Base-by-base conservation (phyloP, 1,139 yeast species). In the Debaryomycetaceae sp. region DNA sequence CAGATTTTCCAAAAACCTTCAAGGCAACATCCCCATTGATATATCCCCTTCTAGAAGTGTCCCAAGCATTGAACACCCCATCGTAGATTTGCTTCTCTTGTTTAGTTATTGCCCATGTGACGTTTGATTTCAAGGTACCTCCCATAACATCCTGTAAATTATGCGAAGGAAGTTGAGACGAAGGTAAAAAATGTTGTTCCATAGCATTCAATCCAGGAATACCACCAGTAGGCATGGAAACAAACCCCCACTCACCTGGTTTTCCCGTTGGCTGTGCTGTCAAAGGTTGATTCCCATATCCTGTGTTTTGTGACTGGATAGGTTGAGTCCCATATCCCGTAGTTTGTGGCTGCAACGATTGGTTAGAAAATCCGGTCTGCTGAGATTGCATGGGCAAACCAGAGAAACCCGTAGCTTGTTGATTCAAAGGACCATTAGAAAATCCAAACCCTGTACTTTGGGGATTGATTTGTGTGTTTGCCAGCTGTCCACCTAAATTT, bases 11-110 rank as follows among this genome's bases (percentile, higher is more conserved):
- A 65, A 93, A 90, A 35, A 93, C 85, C 49, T 81, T 81, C 44
- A 93, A 89, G 1, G 97, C 97, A 14, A 85, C 82, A 37, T 81
- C 82, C 11, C 98, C 96, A 45, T 83, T 85, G 45, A 93, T 75
- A 50, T 69, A 77, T 0, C 99, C 98, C 42, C 70, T 74, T 41
- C 76, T 76, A 31, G 73, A 61, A 17, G 80, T 72, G 62, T 91
- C 97, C 90, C 96, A 91, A 38, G 95, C 95, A 44, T 75, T 75
- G 65, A 91, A 93, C 48, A 91, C 87, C 42, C 86, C 87, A 60
- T 90, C 97, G 65, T 90, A 91, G 45, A 90, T 81, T 48, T 76
- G 77, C 62, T 90, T 91, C 59, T 93, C 99, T 56, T 88, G 93
- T 55, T 85, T 83, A 40, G 95, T 78, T 59, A 91, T 83, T 27